These are phyloP conservation scores for Pisolithus sp. DNA, from an alignment of 768 basidiomycete genomes.

Conservation along the genomic window DNA sequence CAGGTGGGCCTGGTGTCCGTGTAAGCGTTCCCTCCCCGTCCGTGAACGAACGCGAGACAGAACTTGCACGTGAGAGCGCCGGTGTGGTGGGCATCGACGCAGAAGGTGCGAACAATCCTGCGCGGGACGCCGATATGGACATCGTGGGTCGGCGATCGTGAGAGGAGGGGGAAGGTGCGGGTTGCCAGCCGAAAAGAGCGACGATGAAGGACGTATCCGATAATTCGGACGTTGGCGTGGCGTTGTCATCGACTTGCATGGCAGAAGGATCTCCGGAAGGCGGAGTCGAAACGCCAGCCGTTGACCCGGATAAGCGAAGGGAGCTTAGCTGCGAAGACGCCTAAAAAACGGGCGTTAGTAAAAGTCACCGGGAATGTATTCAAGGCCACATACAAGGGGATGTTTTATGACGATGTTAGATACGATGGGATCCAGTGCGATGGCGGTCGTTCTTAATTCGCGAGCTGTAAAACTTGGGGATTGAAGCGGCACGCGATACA, in stretches of 20 bases:
- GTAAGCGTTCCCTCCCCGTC: slow-evolving; percentile 17
- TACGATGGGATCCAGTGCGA: slow-evolving; percentile 46
- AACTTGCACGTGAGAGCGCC: slow-evolving; percentile 26
- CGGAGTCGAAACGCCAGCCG: slow-evolving; percentile 18
- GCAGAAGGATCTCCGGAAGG: slow-evolving; percentile 21
- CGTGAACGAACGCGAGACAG: slow-evolving; percentile 20
- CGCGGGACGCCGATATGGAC: slow-evolving; percentile 19
- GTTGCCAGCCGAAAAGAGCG: slow-evolving; percentile 46
- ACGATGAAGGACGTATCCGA: slow-evolving; percentile 36
- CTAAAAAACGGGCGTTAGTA: slow-evolving; percentile 31
- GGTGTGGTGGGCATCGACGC: slow-evolving; percentile 27
- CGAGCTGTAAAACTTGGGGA: slow-evolving; percentile 57
- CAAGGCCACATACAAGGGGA: slow-evolving; percentile 50
- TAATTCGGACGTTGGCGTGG: slow-evolving; percentile 14
- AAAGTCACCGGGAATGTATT: not conserved
- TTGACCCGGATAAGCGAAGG: slow-evolving; percentile 40
- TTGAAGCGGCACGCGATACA: slow-evolving; percentile 70
- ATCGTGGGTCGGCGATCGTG: slow-evolving; percentile 8
- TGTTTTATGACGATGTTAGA: slow-evolving; percentile 57
- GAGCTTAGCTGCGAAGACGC: slow-evolving; percentile 50
- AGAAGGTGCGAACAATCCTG: slow-evolving; percentile 23
- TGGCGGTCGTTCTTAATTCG: slow-evolving; percentile 52
- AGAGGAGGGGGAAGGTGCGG: slow-evolving; percentile 20
- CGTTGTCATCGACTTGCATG: slow-evolving; percentile 8
- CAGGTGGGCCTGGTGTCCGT: slow-evolving; percentile 3